Evolutionary conservation across 208 protist species (phyloP), one percentile per base, ranked within the genome.

Genomic region (Trypanosoma cruzi): DNA sequence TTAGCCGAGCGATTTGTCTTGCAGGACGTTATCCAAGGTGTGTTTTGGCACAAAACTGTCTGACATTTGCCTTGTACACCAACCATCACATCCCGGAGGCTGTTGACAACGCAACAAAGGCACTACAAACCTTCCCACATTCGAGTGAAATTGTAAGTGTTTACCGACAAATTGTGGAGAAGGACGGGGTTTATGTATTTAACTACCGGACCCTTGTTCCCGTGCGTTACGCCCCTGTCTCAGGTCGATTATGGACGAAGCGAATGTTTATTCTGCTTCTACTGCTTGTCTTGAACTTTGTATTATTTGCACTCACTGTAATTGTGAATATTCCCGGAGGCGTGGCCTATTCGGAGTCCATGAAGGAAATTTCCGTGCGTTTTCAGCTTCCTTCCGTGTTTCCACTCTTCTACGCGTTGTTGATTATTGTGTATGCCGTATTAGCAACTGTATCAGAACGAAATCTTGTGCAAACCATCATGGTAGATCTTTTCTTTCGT

Each of bases 71-170:
- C 18, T 68, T 95, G 2, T 92, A 87, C 68, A 80, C 77, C 20
- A 75, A 77, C 48, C 79, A 92, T 61, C 82, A 84, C 66, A 79
- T 92, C 20, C 81, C 84, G 10, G 85, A 95, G 56, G 89, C 89
- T 24, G 81, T 87, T 1, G 84, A 92, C 61, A 73, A 72, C 22
- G 81, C 84, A 5, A 64, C 72, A 29, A 90, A 84, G 32, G 87
- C 81, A 67, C 46, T 90, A 59, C 84, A 95, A 67, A 73, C 79
- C 24, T 95, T 95, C 59, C 86, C 89, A 3, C 86, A 92, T 68
- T 79, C 81, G 14, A 46, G 36, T 52, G 77, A 82, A 22, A 75
- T 89, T 4, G 75, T 88, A 26, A 34, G 29, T n/a, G 54, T 85
- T 2, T 78, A 89, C 49, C 67, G 68, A 40, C 46, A 55, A 18